These are phyloP conservation scores for Lepraria neglecta DNA, from an alignment of 495 filamentous ascomycete genomes.

Conservation along the genomic window DNA sequence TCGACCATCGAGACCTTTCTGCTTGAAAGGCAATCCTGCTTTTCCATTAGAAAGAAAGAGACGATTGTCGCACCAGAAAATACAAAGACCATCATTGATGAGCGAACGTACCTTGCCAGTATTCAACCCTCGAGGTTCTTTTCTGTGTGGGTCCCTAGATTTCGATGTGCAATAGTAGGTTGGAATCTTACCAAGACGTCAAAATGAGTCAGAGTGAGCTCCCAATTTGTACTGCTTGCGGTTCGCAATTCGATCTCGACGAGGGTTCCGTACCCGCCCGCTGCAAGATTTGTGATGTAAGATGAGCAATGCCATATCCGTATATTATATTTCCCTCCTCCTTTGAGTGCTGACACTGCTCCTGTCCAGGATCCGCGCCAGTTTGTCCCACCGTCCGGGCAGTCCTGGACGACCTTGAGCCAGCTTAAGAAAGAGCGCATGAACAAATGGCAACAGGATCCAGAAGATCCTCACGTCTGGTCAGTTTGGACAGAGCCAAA, in stretches of 20 bases:
- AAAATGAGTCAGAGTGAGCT: slow-evolving; percentile 8
- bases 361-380: slow-evolving; percentile 53
- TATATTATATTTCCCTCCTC: neutral
- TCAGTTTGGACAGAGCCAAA: slow-evolving; percentile 55
- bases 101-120: no score
- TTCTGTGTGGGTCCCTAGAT: no score
- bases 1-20: no score
- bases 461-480: slow-evolving; percentile 37
- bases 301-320: neutral
- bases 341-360: neutral
- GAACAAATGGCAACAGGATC: slow-evolving; percentile 39
- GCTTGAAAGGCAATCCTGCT: no score
- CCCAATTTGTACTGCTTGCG: slow-evolving; percentile 25
- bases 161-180: no score
- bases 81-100: no score
- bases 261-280: slow-evolving; percentile 36
- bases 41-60: no score
- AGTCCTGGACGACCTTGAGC: slow-evolving; percentile 53
- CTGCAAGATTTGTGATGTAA: slow-evolving; percentile 73
- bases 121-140: no score
- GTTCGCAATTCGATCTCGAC: slow-evolving; percentile 15
- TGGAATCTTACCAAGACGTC: neutral
- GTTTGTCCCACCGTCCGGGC: slow-evolving; percentile 56
- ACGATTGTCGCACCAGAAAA: no score
- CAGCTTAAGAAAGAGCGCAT: slow-evolving; percentile 33